Evolutionary conservation across 2,329 filamentous ascomycete species (phyloP).

Genomic region (Nigrospora osmanthi): DNA sequence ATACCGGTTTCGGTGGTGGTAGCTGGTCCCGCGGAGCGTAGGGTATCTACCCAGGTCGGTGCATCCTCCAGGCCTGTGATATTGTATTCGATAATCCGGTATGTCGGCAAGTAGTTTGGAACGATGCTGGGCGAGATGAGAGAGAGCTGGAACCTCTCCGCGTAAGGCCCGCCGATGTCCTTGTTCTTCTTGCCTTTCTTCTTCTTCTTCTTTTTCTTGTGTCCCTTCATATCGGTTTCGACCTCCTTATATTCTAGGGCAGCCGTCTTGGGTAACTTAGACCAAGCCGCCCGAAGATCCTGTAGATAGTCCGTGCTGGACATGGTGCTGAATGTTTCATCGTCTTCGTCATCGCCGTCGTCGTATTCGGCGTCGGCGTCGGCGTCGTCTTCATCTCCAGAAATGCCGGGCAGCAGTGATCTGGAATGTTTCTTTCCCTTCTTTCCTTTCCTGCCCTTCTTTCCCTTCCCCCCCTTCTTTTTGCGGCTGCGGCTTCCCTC

Average conservation of each 20-base stretch:
- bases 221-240: slow-evolving; percentile 13
- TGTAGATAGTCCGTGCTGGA: slow-evolving; percentile 75
- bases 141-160: slow-evolving; percentile 76
- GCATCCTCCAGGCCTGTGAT: slow-evolving; percentile 63
- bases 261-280: slow-evolving; percentile 56
- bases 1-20: slow-evolving; percentile 12
- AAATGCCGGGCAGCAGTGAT: neutral
- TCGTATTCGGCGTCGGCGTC: neutral
- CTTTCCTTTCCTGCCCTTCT: slow-evolving; percentile 3
- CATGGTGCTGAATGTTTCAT: slow-evolving; percentile 39
- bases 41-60: slow-evolving; percentile 31
- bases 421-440: neutral
- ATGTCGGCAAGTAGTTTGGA: slow-evolving; percentile 83
- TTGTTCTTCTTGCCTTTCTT: slow-evolving; percentile 48
- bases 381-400: neutral
- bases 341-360: neutral
- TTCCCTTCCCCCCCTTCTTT: slow-evolving; percentile 17
- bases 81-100: slow-evolving; percentile 94
- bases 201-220: slow-evolving; percentile 38
- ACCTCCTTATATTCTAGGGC: slow-evolving; percentile 12
- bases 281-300: slow-evolving; percentile 72
- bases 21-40: slow-evolving; percentile 17
- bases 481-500: slow-evolving; percentile 14
- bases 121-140: slow-evolving; percentile 82
- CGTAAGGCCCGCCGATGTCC: slow-evolving; percentile 71